Percentiles rank a stretch among this genome's conserved stretches.
Evolutionary conservation across 208 protist species (phyloP).

Genomic region (Wallacemonas sp.): DNA sequence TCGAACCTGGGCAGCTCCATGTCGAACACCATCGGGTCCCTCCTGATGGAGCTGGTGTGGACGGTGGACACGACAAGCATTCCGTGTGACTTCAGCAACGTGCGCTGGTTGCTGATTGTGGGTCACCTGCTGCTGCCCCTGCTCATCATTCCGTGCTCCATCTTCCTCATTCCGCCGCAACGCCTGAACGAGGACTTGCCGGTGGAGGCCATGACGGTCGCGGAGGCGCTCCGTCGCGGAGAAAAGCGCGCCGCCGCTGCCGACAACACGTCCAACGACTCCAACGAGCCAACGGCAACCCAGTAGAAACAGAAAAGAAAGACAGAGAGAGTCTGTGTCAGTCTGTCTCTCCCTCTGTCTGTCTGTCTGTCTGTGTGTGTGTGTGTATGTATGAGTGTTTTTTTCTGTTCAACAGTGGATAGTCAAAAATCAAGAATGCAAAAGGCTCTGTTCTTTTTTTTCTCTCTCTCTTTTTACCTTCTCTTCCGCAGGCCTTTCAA

Average conservation of each 20-base stretch:
- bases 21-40: slow-evolving; percentile 37
- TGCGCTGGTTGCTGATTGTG: slow-evolving; percentile 54
- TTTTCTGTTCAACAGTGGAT: no score
- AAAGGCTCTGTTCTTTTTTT: no score
- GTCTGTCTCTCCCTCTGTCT: neutral
- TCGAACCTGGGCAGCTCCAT: slow-evolving; percentile 58
- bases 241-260: neutral
- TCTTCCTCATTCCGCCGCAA: slow-evolving; percentile 49
- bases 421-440: neutral
- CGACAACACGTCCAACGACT: neutral
- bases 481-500: no score
- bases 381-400: no score
- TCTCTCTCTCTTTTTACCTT: no score
- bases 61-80: slow-evolving; percentile 33
- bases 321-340: neutral
- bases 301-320: neutral
- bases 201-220: slow-evolving; percentile 5
- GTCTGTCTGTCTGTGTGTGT: neutral
- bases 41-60: slow-evolving; percentile 62
- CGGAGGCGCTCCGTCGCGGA: neutral
- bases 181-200: slow-evolving; percentile 49
- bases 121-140: slow-evolving; percentile 53
- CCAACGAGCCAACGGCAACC: neutral
- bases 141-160: slow-evolving; percentile 55
- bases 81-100: slow-evolving; percentile 72